Evolutionary conservation across 108 stramenopile genomes (phyloP), one percentile per base, ranked within the genome.

Genomic region (Conticribra weissflogii): DNA sequence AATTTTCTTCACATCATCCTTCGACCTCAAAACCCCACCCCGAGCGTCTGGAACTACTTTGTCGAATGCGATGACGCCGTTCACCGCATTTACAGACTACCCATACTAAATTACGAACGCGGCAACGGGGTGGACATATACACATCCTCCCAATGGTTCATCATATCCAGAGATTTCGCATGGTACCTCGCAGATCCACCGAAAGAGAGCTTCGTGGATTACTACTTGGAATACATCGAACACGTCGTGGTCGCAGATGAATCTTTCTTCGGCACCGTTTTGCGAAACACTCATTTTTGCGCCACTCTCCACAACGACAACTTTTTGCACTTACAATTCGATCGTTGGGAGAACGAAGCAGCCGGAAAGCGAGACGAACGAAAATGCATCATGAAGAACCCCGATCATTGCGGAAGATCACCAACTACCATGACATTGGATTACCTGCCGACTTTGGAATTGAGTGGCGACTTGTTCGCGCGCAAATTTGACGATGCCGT

Each of bases 171-270:
- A n/a, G 92, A 96, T 28, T 96, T 92, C 55, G 95, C 96, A 22
- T 67, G 86, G 56, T 96, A 92, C 63, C 28, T 96, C 49, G 89
- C 93, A 45, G 68, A 79, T 29, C 85, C 88, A n/a, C 68, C 69
- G 33, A 82, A 88, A 17, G 88, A 81, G 4, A 83, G 75, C 36
- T 88, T 97, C 54, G 90, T 94, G 21, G 59, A 83, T 15, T 70
- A 92, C 47, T 95, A 82, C 72, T 56, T 86, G 36, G 81, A 86
- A 9, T 98, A 98, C 60, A 83, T 88, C 23, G 61, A 87, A 68
- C 88, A 97, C 71, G 89, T 94, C 22, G 95, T 97, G 15, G 95
- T 98, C 54, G 95, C 97, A 8, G 97, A 98, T 73, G 97, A 98
- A 85, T 83, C 88, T 32, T 98, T 95, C 81, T 96, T 98, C 72